Percentiles rank a stretch among this genome's conserved stretches.
These are phyloP conservation scores for Aureoboletus auriporus DNA, from an alignment of 768 basidiomycete genomes.

Conservation along the genomic window DNA sequence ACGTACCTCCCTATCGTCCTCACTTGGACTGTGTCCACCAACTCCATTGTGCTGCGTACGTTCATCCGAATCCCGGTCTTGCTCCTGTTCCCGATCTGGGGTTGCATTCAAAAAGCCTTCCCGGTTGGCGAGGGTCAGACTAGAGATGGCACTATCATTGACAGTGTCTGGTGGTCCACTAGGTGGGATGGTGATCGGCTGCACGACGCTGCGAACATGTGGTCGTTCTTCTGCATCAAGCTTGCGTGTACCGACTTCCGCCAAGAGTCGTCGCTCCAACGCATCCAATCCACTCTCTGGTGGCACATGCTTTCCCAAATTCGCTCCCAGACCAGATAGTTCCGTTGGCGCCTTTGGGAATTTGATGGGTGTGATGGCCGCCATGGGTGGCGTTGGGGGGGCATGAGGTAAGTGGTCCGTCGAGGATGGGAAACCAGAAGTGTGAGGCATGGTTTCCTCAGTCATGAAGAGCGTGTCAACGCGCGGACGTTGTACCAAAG, in stretches of 20 bases:
- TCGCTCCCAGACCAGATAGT: slow-evolving; percentile 21
- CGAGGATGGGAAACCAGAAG: slow-evolving; percentile 9
- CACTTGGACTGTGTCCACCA: slow-evolving; percentile 22
- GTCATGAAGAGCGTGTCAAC: slow-evolving; percentile 32
- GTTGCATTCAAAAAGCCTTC: slow-evolving; percentile 14
- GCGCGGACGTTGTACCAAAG: slow-evolving; percentile 14
- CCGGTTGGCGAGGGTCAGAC: slow-evolving; percentile 37
- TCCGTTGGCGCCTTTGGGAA: slow-evolving; percentile 33
- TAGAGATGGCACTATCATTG: slow-evolving; percentile 48
- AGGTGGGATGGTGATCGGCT: slow-evolving; percentile 37
- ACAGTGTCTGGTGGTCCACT: slow-evolving; percentile 21
- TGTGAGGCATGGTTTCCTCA: slow-evolving; percentile 5
- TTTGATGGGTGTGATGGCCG: slow-evolving; percentile 36
- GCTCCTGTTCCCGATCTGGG: slow-evolving; percentile 24
- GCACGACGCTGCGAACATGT: slow-evolving; percentile 35
- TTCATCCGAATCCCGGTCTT: slow-evolving; percentile 31
- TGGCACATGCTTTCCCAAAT: slow-evolving; percentile 15
- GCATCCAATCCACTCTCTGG: slow-evolving; percentile 65
- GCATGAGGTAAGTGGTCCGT: slow-evolving; percentile 18
- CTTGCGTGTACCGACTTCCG: slow-evolving; percentile 68
- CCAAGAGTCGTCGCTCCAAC: slow-evolving; percentile 61
- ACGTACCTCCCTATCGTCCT: slow-evolving; percentile 29
- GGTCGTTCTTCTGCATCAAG: slow-evolving; percentile 28
- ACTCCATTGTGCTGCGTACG: slow-evolving; percentile 28
- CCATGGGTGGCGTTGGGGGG: slow-evolving; percentile 52